These are phyloP conservation scores for Thymus mandschuricus DNA, from an alignment of 257 asterid species.

Conservation along the genomic window DNA sequence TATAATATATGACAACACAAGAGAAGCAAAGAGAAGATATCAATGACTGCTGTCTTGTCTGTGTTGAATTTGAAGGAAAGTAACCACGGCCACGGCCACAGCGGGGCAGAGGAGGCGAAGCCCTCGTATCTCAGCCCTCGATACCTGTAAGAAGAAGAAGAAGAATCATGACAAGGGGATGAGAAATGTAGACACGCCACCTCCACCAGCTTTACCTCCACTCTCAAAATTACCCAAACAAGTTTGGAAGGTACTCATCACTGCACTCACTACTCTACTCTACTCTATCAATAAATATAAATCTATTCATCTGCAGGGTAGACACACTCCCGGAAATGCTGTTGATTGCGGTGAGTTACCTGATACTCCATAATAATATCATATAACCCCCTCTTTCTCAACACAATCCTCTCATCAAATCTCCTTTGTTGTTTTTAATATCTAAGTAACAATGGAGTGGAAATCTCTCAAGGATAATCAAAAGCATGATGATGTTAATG, in stretches of 20 bases:
- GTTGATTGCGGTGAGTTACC: slow-evolving; percentile 41
- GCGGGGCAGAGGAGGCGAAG: slow-evolving; percentile 52
- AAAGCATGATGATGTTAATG: slow-evolving; percentile 9
- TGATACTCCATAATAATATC: no score
- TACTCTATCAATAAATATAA: no score
- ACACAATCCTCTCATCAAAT: no score
- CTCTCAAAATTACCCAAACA: slow-evolving; percentile 45
- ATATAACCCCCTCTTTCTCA: no score
- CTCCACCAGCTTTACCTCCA: slow-evolving; percentile 11
- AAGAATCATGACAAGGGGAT: slow-evolving; percentile 23
- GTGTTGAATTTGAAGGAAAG: slow-evolving; percentile 18
- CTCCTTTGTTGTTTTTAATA: not conserved
- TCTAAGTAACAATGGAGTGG: slow-evolving; percentile 36
- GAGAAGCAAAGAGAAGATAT: no score
- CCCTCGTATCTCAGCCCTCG: slow-evolving; percentile 56
- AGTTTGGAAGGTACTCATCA: slow-evolving; percentile 49
- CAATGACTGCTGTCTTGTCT: no score
- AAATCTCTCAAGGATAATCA: slow-evolving; percentile 27
- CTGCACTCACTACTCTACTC: no score
- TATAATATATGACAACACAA: no score
- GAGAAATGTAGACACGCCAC: slow-evolving; percentile 40
- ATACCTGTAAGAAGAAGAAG: slow-evolving; percentile 9
- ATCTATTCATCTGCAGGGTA: slow-evolving; percentile 35
- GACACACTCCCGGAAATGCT: slow-evolving; percentile 21
- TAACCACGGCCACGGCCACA: not conserved